Percentiles rank a stretch among this genome's conserved stretches.
Evolutionary conservation across 2,329 filamentous ascomycete species (phyloP).

Genomic region (Trichoderma afroharzianum): DNA sequence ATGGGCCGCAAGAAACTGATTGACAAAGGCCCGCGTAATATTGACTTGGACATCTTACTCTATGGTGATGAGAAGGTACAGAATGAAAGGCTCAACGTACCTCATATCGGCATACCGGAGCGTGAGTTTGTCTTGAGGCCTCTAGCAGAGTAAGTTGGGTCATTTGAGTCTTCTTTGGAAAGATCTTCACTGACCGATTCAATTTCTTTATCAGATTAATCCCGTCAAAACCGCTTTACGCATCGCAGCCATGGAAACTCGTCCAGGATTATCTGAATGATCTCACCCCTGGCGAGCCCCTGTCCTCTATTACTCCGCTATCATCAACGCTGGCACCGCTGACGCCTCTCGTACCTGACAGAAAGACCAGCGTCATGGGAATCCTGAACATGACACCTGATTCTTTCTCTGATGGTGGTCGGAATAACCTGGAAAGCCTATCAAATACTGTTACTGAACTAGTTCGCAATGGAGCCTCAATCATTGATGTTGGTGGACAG

Average conservation of each 20-base stretch:
- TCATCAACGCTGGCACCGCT: constrained; percentile 47
- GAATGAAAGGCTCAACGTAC: constrained; percentile 73
- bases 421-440: constrained; percentile 54
- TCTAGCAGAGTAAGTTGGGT: constrained; percentile 63
- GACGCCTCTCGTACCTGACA: constrained; percentile 53
- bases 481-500: constrained; percentile 91
- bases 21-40: constrained; percentile 91
- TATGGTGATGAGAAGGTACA: constrained; percentile 66
- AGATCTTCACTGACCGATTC: background rate
- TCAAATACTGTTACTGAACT: constrained; percentile 57
- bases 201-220: constrained; percentile 44
- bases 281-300: constrained; percentile 46
- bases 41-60: constrained; percentile 88
- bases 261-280: constrained; percentile 59
- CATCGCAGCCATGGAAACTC: constrained; percentile 56
- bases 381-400: constrained; percentile 94
- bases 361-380: constrained; percentile 79
- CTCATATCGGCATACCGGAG: constrained; percentile 81
- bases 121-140: constrained; percentile 91
- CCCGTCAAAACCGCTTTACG: constrained; percentile 50
- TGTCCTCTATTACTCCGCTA: constrained; percentile 59
- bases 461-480: constrained; percentile 68
- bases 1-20: constrained; percentile 80
- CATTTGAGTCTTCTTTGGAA: background rate
- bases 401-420: constrained; percentile 90